These are phyloP conservation scores for Gypsophila paniculata DNA, from an alignment of 179 eudicot species.

Conservation along the genomic window DNA sequence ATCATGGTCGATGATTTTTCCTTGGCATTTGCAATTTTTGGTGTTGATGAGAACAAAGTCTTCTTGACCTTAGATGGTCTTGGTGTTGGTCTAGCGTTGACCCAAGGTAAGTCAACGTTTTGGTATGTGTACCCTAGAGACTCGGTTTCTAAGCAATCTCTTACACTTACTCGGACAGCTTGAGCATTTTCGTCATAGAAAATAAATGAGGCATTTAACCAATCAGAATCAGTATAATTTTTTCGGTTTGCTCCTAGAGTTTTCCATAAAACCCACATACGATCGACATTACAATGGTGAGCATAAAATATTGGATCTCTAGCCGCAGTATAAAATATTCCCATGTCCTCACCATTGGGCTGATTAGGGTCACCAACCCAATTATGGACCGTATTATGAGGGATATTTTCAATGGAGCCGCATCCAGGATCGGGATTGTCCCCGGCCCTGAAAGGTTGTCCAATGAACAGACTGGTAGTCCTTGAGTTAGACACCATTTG, in stretches of 20 bases:
- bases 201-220: slow-evolving; percentile 49
- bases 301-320: slow-evolving; percentile 66
- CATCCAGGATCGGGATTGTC: slow-evolving; percentile 48
- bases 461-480: slow-evolving; percentile 52
- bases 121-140: slow-evolving; percentile 64
- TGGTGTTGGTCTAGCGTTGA: slow-evolving; percentile 35
- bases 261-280: slow-evolving; percentile 78
- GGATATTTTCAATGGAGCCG: slow-evolving; percentile 59
- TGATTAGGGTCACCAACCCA: slow-evolving; percentile 63
- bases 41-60: slow-evolving; percentile 11
- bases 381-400: slow-evolving; percentile 61
- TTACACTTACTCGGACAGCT: slow-evolving; percentile 49
- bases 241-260: slow-evolving; percentile 37
- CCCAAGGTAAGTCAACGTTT: slow-evolving; percentile 67
- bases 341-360: slow-evolving; percentile 69
- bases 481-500: slow-evolving; percentile 61
- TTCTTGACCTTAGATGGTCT: slow-evolving; percentile 25
- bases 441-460: slow-evolving; percentile 61
- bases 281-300: slow-evolving; percentile 65
- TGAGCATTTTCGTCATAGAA: slow-evolving; percentile 76
- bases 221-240: slow-evolving; percentile 60
- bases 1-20: slow-evolving; percentile 13
- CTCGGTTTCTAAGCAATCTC: slow-evolving; percentile 49
- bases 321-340: slow-evolving; percentile 71
- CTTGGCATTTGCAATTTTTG: slow-evolving; percentile 31